Base-by-base conservation (phyloP, 75 land plant genomes). In the Selaginella moellendorffii region DNA sequence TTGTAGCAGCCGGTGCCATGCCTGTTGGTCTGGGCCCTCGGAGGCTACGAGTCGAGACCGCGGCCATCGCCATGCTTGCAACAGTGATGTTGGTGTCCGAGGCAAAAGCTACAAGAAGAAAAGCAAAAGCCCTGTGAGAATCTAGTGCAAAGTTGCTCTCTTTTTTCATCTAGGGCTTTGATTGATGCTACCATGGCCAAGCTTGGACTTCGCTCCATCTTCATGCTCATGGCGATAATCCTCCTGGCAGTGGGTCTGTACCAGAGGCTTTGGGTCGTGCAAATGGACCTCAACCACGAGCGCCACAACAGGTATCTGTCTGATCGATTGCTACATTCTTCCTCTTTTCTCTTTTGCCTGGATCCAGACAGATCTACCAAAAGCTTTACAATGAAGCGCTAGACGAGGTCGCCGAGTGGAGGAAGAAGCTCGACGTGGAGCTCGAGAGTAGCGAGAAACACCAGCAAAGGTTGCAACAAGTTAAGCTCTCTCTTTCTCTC, bases 41-140 rank as follows among this genome's bases (percentile, higher is more conserved):
- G 53, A 78, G 97, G 21, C 65, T 90, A 26, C 76, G 97, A 23
- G 97, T 87, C 26, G 97, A 90, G 72, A 90, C 97, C 20, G 97
- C 93, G 46, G 86, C 92, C 24, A 70, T 90, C 5, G 77, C 97
- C 31, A 76, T 90, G 28, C 69, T 90, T 12, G 61, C 93, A 53
- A 72, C 83, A 29, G 69, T 78, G 8, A 82, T 81, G 88, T 30
- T 90, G 31, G 46, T 36, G 10, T 36, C 46, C 14, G 46, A 14
- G 14, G 5, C 46, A 36, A 36, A 36, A 5, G 14, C 14, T 36
- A 5, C 46, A 5, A 14, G 46, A 36, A 36, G 46, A 14, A 36
- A n/a, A n/a, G n/a, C n/a, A 36, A 5, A 36, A 5, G 5, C 46
- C 14, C 46, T 36, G 5, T 5, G 5, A 36, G 5, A 36, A 36